Evolutionary conservation across 345 rosid genomes (phyloP).

Genomic region (Adansonia digitata): DNA sequence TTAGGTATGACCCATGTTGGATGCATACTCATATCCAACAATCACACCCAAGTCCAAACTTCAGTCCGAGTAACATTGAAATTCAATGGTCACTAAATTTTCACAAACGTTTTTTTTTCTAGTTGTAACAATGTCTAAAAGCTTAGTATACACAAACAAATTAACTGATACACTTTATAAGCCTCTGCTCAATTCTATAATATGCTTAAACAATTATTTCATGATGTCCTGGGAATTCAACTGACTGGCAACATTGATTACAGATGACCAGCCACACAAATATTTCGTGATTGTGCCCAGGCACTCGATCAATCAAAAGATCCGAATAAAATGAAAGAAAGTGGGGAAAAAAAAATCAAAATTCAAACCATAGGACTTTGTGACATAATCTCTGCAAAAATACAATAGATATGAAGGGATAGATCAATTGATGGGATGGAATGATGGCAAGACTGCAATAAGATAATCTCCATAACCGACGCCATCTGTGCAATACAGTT

Average conservation of each 20-base stretch:
- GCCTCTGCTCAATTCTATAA: neutral
- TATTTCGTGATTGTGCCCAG: neutral
- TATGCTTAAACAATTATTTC: constrained; percentile 2
- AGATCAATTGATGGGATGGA: constrained; percentile 43
- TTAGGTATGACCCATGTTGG: no score
- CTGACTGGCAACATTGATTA: neutral
- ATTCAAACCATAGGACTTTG: neutral
- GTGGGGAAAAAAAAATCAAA: neutral
- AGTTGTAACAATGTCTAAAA: neutral
- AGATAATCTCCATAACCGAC: constrained; percentile 88
- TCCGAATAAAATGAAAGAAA: neutral
- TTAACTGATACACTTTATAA: neutral
- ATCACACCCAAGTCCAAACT: no score
- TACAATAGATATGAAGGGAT: neutral
- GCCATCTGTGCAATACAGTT: constrained; percentile 42
- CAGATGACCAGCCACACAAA: neutral
- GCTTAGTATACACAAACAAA: neutral
- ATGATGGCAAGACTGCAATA: constrained; percentile 81
- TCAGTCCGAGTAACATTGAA: no score
- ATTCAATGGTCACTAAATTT: no score
- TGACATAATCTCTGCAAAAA: neutral
- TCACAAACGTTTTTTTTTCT: no score
- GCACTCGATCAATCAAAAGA: neutral
- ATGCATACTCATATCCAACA: no score
- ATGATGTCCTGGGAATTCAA: neutral